Base-by-base conservation (phyloP, 2,329 filamentous ascomycete genomes). In the Sporothrix humicola region DNA sequence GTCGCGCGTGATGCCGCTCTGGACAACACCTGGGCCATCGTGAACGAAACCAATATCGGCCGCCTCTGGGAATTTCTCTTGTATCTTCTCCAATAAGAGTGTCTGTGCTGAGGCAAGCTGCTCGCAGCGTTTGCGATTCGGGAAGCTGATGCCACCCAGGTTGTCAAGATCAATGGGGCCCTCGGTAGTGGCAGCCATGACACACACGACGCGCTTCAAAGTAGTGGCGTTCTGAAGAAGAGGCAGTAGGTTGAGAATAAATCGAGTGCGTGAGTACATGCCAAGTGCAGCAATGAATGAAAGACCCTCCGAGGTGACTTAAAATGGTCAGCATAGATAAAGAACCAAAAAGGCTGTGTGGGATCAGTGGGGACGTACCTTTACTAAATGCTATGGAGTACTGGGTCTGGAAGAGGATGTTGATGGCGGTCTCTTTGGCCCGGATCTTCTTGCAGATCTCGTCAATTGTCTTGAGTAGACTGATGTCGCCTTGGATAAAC, bases 181-280 rank as follows among this genome's bases (percentile, higher is more conserved):
- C 80, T 90, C 88, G 15, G 83, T 82, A n/a, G 86, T 85, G 4
- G 82, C 87, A 0, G 84, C 85, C 0, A 87, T 80, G n/a, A 90
- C 84, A n/a, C 81, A 85, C 31, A 90, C 83, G 9, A 89, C 86
- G 9, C 88, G 86, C 0, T 85, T 83, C 31, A 89, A 82, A 5
- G 80, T 75, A 7, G 26, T 44, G 0, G 87, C 83, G n/a, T 77
- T 78, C 12, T 82, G 81, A 1, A 92, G 82, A 0, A 86, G 82
- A 0, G 89, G 89, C 9, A 90, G 84, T 0, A 92, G 84, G 72
- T 89, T 88, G 61, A 83, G 73, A 13, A 87, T 83, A 77, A 90
- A 87, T 54, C 87, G 87, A 75, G 87, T 84, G 23, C 89, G 89
- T 4, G 86, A 83, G 80, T 91, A 90, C 80, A 86, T 87, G 23